A percentile compares a stretch with the other conserved stretches of the same genome.
Conservation (phyloP, 192 early-diverging fungal genomes). For the Obelidium mucronatum region DNA sequence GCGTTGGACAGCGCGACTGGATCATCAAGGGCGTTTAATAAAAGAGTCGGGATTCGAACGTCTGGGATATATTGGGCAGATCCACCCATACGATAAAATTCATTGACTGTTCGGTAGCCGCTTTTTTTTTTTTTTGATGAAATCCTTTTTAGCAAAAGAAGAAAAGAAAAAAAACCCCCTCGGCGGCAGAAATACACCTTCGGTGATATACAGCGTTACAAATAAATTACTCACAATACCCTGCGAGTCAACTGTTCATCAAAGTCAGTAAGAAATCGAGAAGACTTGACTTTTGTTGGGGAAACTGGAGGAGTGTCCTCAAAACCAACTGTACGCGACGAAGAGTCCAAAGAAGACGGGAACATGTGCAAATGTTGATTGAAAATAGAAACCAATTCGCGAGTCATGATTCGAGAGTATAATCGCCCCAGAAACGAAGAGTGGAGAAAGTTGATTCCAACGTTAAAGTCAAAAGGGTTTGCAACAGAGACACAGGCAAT, state of each 20-base stretch:
- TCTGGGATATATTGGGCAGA: slow-evolving; percentile 54
- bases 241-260: slow-evolving; percentile 79
- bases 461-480: slow-evolving; percentile 87
- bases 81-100: slow-evolving; percentile 65
- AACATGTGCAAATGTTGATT: too few species aligned
- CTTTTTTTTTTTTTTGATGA: too few species aligned
- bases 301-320: too few species aligned
- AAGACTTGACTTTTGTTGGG: slow-evolving; percentile 56
- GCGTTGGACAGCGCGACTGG: slow-evolving; percentile 78
- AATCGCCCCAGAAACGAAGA: neutral
- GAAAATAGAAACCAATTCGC: slow-evolving; percentile 61
- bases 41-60: slow-evolving; percentile 77
- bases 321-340: too few species aligned
- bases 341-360: slow-evolving; percentile 19
- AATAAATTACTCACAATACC: too few species aligned
- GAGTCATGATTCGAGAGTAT: slow-evolving; percentile 6
- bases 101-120: slow-evolving; percentile 82
- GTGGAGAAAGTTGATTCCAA: slow-evolving; percentile 37
- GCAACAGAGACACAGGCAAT: slow-evolving; percentile 79
- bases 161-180: too few species aligned
- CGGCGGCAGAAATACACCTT: too few species aligned
- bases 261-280: slow-evolving; percentile 77
- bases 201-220: too few species aligned
- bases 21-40: slow-evolving; percentile 87
- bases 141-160: too few species aligned